phyloP scores from a whole-genome alignment of 2,329 filamentous ascomycete genomes.

The Bipolaris bicolor region DNA sequence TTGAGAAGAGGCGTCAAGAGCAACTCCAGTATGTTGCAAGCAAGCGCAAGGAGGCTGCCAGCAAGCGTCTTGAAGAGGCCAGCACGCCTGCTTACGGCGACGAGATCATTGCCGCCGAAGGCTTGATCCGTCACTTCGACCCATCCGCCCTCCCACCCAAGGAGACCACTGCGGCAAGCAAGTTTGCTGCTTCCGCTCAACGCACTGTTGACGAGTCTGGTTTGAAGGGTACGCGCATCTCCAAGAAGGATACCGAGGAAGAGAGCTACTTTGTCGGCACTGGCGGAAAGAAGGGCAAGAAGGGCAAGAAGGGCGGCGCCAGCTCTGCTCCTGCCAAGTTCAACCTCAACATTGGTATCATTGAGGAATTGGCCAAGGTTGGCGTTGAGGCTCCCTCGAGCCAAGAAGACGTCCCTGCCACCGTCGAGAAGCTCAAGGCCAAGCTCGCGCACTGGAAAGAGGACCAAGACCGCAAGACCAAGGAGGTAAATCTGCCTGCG shows the following conservation, averaged over 20 bases:
- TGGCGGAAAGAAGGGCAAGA: constrained; percentile 84
- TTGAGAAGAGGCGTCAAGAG: constrained; percentile 82
- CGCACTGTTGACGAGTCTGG: constrained; percentile 84
- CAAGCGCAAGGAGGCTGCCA: constrained; percentile 76
- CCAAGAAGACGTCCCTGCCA: constrained; percentile 77
- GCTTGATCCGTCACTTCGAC: constrained; percentile 89
- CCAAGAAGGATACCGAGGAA: constrained; percentile 85
- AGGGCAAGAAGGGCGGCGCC: constrained; percentile 78
- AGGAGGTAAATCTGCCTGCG: constrained; percentile 69
- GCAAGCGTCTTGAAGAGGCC: constrained; percentile 79
- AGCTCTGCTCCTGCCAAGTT: constrained; percentile 66
- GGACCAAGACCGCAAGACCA: constrained; percentile 87
- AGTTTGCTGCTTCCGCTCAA: constrained; percentile 74
- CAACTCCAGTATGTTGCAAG: constrained; percentile 74
- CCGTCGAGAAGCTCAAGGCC: constrained; percentile 86
- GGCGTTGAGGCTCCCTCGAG: constrained; percentile 88
- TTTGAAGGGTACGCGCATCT: constrained; percentile 82
- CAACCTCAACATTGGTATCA: constrained; percentile 87
- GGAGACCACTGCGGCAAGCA: constrained; percentile 67
- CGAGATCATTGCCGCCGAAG: constrained; percentile 88
- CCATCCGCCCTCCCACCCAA: constrained; percentile 69
- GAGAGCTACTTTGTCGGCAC: constrained; percentile 80
- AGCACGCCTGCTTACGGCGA: constrained; percentile 88
- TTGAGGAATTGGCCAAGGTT: constrained; percentile 86
- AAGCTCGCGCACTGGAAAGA: constrained; percentile 92